Percentiles rank a stretch among this genome's conserved stretches.
These are phyloP conservation scores for Penicillium concentricum DNA, from an alignment of 2,329 filamentous ascomycete genomes.

Conservation along the genomic window DNA sequence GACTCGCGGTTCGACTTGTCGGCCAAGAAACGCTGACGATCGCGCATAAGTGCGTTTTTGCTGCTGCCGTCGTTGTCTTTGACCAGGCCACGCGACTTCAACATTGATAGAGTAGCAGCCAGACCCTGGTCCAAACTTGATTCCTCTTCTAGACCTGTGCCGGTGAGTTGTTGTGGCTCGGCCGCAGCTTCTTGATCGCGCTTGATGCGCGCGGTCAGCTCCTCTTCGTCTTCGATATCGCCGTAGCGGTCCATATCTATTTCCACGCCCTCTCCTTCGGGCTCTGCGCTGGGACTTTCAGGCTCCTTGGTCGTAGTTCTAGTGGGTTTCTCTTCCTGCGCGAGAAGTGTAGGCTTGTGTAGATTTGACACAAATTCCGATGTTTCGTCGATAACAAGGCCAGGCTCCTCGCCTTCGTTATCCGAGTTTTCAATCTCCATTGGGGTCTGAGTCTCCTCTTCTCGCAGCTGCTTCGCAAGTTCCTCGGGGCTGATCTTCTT, in stretches of 20 bases:
- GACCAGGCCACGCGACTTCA: constrained; percentile 82
- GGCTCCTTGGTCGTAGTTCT: constrained; percentile 33
- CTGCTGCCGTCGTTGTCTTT: constrained; percentile 62
- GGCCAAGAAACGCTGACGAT: constrained; percentile 74
- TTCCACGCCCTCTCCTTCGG: constrained; percentile 55
- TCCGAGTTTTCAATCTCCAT: constrained; percentile 58
- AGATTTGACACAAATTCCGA: constrained; percentile 90
- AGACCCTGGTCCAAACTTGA: constrained; percentile 75
- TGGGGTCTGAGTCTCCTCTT: constrained; percentile 55
- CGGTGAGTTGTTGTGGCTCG: constrained; percentile 45
- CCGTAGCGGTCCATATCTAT: constrained; percentile 56
- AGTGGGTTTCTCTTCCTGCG: constrained; percentile 48
- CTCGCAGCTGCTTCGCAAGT: constrained; percentile 73
- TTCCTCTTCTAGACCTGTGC: constrained; percentile 80
- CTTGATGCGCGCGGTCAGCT: constrained; percentile 51
- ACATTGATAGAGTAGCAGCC: constrained; percentile 75
- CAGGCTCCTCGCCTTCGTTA: constrained; percentile 54
- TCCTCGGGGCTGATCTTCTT: constrained; percentile 86
- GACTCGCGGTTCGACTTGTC: constrained; percentile 75
- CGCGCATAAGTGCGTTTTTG: constrained; percentile 65
- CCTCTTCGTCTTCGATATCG: constrained; percentile 51
- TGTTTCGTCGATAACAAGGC: constrained; percentile 91
- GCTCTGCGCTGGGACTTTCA: constrained; percentile 14
- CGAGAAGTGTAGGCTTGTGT: constrained; percentile 61
- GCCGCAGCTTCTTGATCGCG: constrained; percentile 46